Percentiles rank a stretch among this genome's conserved stretches.
Evolutionary conservation across 1,284 basidiomycete species (phyloP).

Genomic region (Marasmius sp.): DNA sequence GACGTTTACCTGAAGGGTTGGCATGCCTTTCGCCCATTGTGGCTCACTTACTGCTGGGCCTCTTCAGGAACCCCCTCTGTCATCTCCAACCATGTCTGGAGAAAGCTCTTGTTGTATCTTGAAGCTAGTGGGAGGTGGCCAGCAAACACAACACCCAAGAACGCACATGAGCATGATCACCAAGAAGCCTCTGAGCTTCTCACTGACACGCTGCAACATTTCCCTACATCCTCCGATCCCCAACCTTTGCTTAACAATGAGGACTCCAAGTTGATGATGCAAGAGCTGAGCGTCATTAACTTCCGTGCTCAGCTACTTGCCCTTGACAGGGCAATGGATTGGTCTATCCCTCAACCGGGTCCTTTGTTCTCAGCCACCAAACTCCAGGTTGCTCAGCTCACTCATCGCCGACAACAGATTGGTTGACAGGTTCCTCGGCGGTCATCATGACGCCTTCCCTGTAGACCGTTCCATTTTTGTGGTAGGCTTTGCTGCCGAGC

Average conservation of each 20-base stretch:
- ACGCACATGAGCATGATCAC: no score
- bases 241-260: neutral
- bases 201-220: neutral
- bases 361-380: neutral
- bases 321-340: neutral
- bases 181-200: neutral
- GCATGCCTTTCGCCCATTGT: neutral
- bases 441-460: neutral
- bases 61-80: no score
- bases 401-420: neutral
- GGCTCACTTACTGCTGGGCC: neutral
- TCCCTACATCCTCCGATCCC: neutral
- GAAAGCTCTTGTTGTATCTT: neutral
- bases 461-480: neutral
- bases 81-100: neutral
- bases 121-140: no score
- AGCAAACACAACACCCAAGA: no score
- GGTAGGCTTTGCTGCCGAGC: neutral
- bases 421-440: neutral
- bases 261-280: neutral
- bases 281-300: conserved; percentile 2
- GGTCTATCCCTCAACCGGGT: neutral
- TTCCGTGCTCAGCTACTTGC: neutral
- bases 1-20: neutral
- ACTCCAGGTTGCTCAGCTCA: neutral